Conservation (phyloP, 768 basidiomycete genomes). For the Podaxis sp. region DNA sequence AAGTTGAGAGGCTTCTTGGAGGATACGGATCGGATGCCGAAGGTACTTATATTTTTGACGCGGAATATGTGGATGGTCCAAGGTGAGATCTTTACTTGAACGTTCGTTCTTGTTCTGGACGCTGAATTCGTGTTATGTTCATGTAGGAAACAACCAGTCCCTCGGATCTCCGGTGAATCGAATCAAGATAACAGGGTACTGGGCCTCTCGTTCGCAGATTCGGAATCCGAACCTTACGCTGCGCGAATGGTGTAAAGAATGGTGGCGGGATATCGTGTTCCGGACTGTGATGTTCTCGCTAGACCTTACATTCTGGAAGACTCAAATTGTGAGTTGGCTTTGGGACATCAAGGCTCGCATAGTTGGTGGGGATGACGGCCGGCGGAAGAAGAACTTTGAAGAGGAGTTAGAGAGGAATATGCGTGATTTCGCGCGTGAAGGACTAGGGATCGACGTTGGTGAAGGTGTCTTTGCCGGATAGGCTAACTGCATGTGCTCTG, state of each 20-base stretch:
- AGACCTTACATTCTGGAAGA: constrained; percentile 73
- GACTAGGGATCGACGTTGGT: constrained; percentile 75
- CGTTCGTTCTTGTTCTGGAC: constrained; percentile 18
- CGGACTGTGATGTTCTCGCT: constrained; percentile 60
- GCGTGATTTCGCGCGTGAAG: constrained; percentile 72
- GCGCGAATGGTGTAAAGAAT: constrained; percentile 45
- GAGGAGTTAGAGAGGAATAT: constrained; percentile 79
- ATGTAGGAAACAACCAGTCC: constrained; percentile 71
- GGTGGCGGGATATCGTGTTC: constrained; percentile 64
- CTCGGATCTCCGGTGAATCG: constrained; percentile 88
- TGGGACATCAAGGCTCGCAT: constrained; percentile 35
- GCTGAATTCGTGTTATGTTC: constrained; percentile 4
- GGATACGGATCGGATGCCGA: constrained; percentile 80
- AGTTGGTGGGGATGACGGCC: constrained; percentile 44
- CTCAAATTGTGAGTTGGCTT: constrained; percentile 52
- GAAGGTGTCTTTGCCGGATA: constrained; percentile 54
- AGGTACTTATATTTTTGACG: constrained; percentile 72
- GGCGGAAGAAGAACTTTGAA: constrained; percentile 64
- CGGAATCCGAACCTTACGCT: constrained; percentile 42
- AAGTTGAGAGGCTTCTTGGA: constrained; percentile 63
- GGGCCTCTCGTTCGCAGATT: constrained; percentile 70
- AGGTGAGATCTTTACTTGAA: constrained; percentile 28
- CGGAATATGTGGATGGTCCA: constrained; percentile 74
- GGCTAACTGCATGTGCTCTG: not conserved
- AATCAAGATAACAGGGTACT: constrained; percentile 85